Percentiles rank a stretch among this genome's conserved stretches.
Evolutionary conservation across 1,284 basidiomycete genomes (phyloP).

Genomic region (Ustilago hordei): DNA sequence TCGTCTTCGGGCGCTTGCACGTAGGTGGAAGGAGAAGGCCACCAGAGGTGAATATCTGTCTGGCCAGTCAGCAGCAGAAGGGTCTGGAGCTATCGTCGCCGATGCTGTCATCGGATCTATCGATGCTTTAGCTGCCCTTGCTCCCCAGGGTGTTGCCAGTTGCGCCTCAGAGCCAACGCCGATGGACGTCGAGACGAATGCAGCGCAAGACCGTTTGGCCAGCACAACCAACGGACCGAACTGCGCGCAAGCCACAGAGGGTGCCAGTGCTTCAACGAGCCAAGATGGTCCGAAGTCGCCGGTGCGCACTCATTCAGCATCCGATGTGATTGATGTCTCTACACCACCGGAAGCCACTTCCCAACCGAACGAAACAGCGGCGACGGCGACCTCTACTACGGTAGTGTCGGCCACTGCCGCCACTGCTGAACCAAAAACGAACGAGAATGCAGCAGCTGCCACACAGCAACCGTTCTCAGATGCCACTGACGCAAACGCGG

Average conservation of each 20-base stretch:
- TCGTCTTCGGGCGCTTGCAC: constrained; percentile 15
- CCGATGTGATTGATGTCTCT: neutral
- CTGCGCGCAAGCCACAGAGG: neutral
- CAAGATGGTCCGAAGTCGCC: neutral
- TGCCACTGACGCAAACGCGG: neutral
- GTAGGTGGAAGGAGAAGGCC: constrained; percentile 16
- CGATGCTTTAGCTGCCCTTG: neutral
- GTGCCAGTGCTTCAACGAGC: neutral
- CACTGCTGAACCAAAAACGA: neutral
- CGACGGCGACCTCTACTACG: neutral
- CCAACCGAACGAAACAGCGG: neutral
- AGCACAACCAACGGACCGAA: neutral
- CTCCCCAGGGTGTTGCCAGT: neutral
- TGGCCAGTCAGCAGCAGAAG: neutral
- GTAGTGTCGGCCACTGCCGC: neutral
- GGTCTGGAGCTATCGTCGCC: neutral
- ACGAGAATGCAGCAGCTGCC: neutral
- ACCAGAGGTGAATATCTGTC: neutral
- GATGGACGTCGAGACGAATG: constrained; percentile 22
- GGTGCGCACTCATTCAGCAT: neutral
- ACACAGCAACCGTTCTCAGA: neutral
- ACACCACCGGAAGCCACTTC: neutral
- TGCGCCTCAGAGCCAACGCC: constrained; percentile 4
- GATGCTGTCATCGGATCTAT: neutral
- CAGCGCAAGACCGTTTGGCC: neutral